A percentile compares a stretch with the other conserved stretches of the same genome.
Evolutionary conservation across 2,329 filamentous ascomycete species (phyloP).

Genomic region (Colletotrichum shisoi): DNA sequence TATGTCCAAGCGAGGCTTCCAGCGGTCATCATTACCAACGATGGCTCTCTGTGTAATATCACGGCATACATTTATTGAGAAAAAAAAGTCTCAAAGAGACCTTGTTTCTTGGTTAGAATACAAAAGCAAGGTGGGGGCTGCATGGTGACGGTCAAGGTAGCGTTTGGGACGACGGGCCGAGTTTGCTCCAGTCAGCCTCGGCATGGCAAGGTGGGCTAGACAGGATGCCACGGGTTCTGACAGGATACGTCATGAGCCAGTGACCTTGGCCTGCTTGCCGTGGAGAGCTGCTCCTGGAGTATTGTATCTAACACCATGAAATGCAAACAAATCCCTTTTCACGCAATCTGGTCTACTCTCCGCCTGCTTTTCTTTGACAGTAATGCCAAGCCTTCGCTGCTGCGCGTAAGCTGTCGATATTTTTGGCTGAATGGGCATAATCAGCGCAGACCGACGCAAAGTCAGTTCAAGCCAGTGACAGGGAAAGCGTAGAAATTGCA

Average conservation of each 20-base stretch:
- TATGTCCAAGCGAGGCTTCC: constrained; percentile 37
- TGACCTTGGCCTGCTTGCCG: neutral
- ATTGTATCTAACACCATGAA: constrained; percentile 37
- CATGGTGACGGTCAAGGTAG: constrained; percentile 21
- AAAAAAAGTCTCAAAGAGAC: constrained; percentile 35
- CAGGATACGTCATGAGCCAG: neutral
- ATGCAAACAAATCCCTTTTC: constrained; percentile 36
- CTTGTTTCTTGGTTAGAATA: constrained; percentile 16
- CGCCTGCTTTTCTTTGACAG: too few relatives aligned
- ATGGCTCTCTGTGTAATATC: constrained; percentile 38
- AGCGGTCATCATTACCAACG: constrained; percentile 14
- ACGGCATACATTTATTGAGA: constrained; percentile 34
- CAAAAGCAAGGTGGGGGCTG: constrained; percentile 38
- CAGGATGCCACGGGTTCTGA: neutral
- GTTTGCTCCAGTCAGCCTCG: neutral
- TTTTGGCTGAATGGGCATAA: too few relatives aligned
- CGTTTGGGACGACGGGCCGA: constrained; percentile 21
- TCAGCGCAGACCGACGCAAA: too few relatives aligned
- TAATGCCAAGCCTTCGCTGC: neutral
- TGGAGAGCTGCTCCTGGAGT: constrained; percentile 2
- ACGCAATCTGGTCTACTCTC: neutral
- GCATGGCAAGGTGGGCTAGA: neutral
- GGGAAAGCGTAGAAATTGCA: too few relatives aligned
- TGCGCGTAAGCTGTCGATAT: too few relatives aligned
- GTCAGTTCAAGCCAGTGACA: too few relatives aligned